phyloP scores from a whole-genome alignment of 2,329 filamentous ascomycete species.

The Rasamsonia emersonii region DNA sequence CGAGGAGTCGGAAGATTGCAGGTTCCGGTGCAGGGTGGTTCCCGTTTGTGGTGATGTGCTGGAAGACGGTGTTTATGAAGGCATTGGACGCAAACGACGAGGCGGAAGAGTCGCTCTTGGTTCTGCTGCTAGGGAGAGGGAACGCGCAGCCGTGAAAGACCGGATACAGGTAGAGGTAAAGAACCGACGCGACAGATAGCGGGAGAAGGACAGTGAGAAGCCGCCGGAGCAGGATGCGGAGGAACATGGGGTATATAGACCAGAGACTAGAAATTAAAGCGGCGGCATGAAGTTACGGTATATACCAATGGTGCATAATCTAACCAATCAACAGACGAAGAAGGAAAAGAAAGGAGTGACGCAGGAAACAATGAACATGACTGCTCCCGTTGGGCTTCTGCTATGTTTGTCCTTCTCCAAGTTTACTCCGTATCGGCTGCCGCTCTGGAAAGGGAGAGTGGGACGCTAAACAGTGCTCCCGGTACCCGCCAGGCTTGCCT shows the following conservation, averaged over 20 bases:
- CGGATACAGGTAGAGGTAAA: constrained; percentile 84
- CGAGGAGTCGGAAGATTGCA: constrained; percentile 78
- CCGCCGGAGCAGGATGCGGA: constrained; percentile 38
- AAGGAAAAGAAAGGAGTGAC: too few relatives aligned
- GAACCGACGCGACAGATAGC: constrained; percentile 58
- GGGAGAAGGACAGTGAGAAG: constrained; percentile 49
- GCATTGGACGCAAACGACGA: constrained; percentile 12
- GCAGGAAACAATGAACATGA: too few relatives aligned
- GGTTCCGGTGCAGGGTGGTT: constrained; percentile 11
- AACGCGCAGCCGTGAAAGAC: constrained; percentile 73
- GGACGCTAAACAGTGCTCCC: too few relatives aligned
- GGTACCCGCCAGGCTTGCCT: too few relatives aligned
- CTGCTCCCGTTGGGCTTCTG: too few relatives aligned
- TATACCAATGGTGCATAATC: too few relatives aligned
- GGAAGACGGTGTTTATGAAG: constrained; percentile 27
- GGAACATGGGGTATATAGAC: constrained; percentile 37
- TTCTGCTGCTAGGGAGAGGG: constrained; percentile 41
- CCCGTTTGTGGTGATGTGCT: constrained; percentile 21
- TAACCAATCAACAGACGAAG: too few relatives aligned
- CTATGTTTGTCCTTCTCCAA: too few relatives aligned
- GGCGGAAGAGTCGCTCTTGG: constrained; percentile 3
- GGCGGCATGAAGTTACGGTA: not conserved
- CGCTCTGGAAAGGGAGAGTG: too few relatives aligned
- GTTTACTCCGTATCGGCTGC: too few relatives aligned
- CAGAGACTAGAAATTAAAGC: not conserved